These are phyloP conservation scores for Kodamaea derodonti DNA, from an alignment of 1,139 yeast genomes.

Conservation along the genomic window DNA sequence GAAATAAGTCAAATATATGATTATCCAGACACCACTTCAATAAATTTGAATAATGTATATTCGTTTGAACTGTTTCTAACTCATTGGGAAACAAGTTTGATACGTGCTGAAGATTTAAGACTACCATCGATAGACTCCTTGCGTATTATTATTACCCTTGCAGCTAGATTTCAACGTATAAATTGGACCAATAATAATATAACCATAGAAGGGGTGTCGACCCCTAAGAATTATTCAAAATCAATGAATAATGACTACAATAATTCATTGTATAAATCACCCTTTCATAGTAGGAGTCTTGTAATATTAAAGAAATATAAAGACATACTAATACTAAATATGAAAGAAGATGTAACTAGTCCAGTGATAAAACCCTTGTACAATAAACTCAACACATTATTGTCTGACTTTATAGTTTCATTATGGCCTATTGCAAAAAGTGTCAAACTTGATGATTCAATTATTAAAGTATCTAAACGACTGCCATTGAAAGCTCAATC, in stretches of 20 bases:
- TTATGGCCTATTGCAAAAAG: conserved; percentile 7
- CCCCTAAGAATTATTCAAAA: conserved; percentile 19
- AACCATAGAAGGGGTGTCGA: conserved; percentile 16
- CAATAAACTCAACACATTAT: conserved; percentile 5
- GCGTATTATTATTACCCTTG: conserved; percentile 30
- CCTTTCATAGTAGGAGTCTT: conserved; percentile 21
- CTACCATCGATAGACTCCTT: conserved; percentile 25
- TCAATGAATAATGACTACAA: conserved; percentile 19
- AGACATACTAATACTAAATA: conserved; percentile 2
- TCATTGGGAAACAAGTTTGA: conserved; percentile 22
- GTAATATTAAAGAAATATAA: conserved; percentile 15
- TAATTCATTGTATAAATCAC: conserved; percentile 15
- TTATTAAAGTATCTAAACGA: conserved; percentile 5
- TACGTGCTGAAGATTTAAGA: conserved; percentile 2
- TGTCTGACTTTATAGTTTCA: conserved; percentile 11
- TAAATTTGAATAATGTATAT: conserved; percentile 23
- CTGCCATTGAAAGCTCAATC: conserved; percentile 10
- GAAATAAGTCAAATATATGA: conserved; percentile 18
- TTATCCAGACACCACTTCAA: conserved; percentile 6
- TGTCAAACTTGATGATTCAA: conserved; percentile 6
- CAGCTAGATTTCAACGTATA: conserved; percentile 23
- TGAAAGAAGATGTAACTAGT: conserved; percentile 2
- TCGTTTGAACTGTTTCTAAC: conserved; percentile 30
- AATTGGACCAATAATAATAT: conserved; percentile 22
- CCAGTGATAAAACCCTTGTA: conserved; percentile 5